phyloP scores from a whole-genome alignment of 768 basidiomycete genomes.

The Russula virescens region DNA sequence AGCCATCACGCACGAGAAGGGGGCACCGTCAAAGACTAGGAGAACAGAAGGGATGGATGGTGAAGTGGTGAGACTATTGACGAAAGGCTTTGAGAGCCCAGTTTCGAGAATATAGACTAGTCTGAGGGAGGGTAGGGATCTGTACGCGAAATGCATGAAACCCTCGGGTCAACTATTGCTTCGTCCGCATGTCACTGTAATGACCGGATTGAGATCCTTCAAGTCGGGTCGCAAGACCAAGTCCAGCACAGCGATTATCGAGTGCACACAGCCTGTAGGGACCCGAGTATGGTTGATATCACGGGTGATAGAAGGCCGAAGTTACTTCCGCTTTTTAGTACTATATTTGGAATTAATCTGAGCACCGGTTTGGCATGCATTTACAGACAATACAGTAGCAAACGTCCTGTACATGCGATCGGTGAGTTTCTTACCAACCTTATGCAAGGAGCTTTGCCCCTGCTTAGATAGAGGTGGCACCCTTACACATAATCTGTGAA shows the following conservation, averaged over 20 bases:
- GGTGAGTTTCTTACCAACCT: background rate
- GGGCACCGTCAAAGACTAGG: background rate
- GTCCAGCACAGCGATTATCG: background rate
- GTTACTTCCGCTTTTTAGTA: background rate
- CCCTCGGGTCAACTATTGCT: no score
- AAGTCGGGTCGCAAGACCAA: background rate
- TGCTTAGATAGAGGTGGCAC: background rate
- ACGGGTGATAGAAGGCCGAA: background rate
- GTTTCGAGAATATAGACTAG: no score
- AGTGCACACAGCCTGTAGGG: background rate
- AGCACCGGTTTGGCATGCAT: background rate
- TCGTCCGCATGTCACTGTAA: background rate
- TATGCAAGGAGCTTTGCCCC: no score
- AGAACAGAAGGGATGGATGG: no score
- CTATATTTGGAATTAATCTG: background rate
- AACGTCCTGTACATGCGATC: background rate
- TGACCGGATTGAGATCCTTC: background rate
- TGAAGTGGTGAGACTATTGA: background rate
- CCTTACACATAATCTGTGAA: background rate
- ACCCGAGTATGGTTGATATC: background rate
- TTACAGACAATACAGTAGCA: background rate
- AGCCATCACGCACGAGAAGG: background rate
- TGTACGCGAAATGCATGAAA: background rate
- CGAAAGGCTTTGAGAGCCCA: no score
- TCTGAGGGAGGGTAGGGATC: no score